Percentiles rank a stretch among this genome's conserved stretches.
Conservation (phyloP, 331 rosid genomes). For the Quercus tomentella region DNA sequence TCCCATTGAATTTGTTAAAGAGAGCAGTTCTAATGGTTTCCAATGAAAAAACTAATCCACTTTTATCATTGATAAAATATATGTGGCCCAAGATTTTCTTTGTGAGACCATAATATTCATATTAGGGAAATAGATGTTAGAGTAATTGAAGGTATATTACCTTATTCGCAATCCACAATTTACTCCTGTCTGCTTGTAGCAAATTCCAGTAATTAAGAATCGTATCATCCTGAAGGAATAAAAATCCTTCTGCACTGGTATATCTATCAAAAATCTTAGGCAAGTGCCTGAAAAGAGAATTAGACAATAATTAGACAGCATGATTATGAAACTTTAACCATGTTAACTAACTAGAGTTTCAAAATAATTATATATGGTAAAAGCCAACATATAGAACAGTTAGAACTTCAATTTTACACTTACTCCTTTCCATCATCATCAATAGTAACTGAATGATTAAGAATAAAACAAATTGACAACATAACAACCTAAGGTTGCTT, state of each 20-base stretch:
- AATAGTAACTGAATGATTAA: not conserved
- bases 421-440: not conserved
- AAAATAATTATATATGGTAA: not conserved
- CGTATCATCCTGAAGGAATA: slow-evolving; percentile 82
- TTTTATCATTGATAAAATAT: not conserved
- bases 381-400: not conserved
- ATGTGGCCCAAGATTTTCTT: too few relatives aligned
- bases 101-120: not conserved
- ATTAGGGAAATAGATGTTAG: slow-evolving; percentile 11
- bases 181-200: slow-evolving; percentile 79
- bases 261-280: slow-evolving; percentile 78
- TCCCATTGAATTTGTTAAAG: slow-evolving; percentile 24
- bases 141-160: slow-evolving; percentile 33
- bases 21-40: not conserved
- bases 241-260: slow-evolving; percentile 86
- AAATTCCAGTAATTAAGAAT: slow-evolving; percentile 97
- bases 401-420: not conserved
- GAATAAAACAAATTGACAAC: not conserved
- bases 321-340: not conserved
- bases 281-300: slow-evolving; percentile 49
- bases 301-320: not conserved
- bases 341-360: not conserved
- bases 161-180: slow-evolving; percentile 87
- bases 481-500: not conserved
- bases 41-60: not conserved